Percentiles rank a stretch among this genome's conserved stretches.
These are phyloP conservation scores for Clarireedia sp. DNA, from an alignment of 2,329 filamentous ascomycete genomes.

Conservation along the genomic window DNA sequence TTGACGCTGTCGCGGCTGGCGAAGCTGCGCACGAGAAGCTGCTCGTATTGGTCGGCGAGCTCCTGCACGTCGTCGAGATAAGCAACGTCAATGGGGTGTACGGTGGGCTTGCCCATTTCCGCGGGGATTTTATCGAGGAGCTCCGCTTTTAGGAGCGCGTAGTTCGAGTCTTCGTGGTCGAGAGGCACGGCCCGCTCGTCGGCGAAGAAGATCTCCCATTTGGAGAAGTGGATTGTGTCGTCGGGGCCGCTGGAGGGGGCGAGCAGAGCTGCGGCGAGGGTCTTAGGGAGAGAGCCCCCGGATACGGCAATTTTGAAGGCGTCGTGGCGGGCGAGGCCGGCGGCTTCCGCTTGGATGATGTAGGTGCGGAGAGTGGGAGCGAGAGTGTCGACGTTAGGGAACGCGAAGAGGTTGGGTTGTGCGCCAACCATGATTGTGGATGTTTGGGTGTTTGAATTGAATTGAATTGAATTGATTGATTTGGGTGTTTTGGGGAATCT, in stretches of 20 bases:
- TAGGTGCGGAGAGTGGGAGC: constrained; percentile 73
- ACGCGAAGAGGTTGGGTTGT: constrained; percentile 68
- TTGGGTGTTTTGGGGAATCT: background rate
- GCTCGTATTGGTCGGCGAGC: constrained; percentile 88
- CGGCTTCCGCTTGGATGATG: constrained; percentile 72
- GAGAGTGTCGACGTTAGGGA: constrained; percentile 60
- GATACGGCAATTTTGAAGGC: constrained; percentile 89
- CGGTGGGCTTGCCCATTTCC: constrained; percentile 53
- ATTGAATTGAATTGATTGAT: background rate
- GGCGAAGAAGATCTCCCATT: constrained; percentile 98
- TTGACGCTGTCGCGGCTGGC: constrained; percentile 90
- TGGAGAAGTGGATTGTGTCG: constrained; percentile 66
- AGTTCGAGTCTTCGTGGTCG: constrained; percentile 90
- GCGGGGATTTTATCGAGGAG: constrained; percentile 80
- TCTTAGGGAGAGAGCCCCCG: constrained; percentile 85
- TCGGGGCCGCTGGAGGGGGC: constrained; percentile 38
- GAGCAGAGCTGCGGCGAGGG: constrained; percentile 77
- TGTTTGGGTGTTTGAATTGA: background rate
- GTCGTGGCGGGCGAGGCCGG: constrained; percentile 70
- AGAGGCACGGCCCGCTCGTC: constrained; percentile 93
- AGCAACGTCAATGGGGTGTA: constrained; percentile 69
- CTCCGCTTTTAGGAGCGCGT: constrained; percentile 77
- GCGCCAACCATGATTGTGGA: constrained; percentile 20
- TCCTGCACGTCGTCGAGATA: constrained; percentile 73
- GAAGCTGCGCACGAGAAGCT: constrained; percentile 76